Evolutionary conservation across 2,329 filamentous ascomycete genomes (phyloP), one percentile per base, ranked within the genome.

Genomic region (Neonectria magnoliae): DNA sequence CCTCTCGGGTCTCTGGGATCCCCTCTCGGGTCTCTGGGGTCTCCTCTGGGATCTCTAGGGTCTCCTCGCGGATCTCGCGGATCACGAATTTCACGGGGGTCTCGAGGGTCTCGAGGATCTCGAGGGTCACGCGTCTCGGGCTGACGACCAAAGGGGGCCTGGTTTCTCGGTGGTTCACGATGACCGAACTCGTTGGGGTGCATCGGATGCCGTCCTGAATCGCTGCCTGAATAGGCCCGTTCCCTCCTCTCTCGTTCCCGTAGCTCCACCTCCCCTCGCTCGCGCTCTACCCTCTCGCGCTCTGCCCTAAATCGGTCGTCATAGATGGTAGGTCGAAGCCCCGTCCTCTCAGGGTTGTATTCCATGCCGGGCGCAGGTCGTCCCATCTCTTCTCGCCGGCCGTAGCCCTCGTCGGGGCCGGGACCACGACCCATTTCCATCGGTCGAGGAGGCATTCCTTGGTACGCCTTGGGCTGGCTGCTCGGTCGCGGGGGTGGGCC

Each of bases 241-340:
- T 82, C 79, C 63, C 82, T 78, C 20, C 79, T 78, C 61, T 83
- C 81, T 9, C 81, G 75, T 52, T 84, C 81, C 8, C 81, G 76
- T 47, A 80, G 75, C 42, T 85, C 82, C 57, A 77, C 76, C 48
- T 84, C 84, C 60, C 80, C 76, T 57, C 82, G 79, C 53, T 86
- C 85, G 48, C 81, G 79, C 59, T 85, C 85, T 16, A 80, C 76
- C 60, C 84, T 80, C 53, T 86, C 85, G 50, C 81, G 79, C 58
- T 85, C 85, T 14, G 80, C 76, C 60, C 84, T 80, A 60, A 82
- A 88, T 47, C 85, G 83, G 20, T 88, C 86, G 61, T 90, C 87
- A 68, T 85, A 87, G 2, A 76, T 74, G 56, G 77, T 77, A 4
- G 78, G 75, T 52, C 85, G 82, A 14, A 82, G 70, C 2, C 80